Percentiles rank a stretch among this genome's conserved stretches.
Conservation (phyloP, 805 yeast genomes). For the Ogataea neopini region DNA sequence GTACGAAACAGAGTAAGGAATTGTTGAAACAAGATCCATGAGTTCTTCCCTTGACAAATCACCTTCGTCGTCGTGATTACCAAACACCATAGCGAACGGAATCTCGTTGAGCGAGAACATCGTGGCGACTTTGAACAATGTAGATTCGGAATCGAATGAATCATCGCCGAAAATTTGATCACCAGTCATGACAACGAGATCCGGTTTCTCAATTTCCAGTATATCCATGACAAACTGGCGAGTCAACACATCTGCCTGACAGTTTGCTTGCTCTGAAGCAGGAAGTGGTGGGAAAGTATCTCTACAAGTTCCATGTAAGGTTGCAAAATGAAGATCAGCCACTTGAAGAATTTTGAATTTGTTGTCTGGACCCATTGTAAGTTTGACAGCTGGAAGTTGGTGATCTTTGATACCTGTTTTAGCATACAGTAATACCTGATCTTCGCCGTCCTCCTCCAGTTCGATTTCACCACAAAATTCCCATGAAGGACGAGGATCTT, state of each 20-base stretch:
- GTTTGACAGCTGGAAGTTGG: slow-evolving; percentile 7
- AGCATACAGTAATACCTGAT: slow-evolving; percentile 35
- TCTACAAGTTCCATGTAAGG: slow-evolving; percentile 77
- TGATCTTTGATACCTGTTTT: slow-evolving; percentile 28
- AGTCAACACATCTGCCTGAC: slow-evolving; percentile 81
- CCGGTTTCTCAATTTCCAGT: slow-evolving; percentile 76
- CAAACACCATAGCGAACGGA: slow-evolving; percentile 85
- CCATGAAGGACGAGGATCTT: slow-evolving; percentile 9
- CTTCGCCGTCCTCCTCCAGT: slow-evolving; percentile 5
- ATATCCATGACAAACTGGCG: slow-evolving; percentile 58
- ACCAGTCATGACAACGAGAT: slow-evolving; percentile 84
- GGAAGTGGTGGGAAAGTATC: slow-evolving; percentile 58
- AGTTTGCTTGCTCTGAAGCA: slow-evolving; percentile 39
- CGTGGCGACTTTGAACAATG: slow-evolving; percentile 71
- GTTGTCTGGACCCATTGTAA: slow-evolving; percentile 34
- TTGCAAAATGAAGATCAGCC: slow-evolving; percentile 89
- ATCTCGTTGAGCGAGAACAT: slow-evolving; percentile 68
- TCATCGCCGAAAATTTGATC: slow-evolving; percentile 86
- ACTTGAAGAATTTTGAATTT: slow-evolving; percentile 81
- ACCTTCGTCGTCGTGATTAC: slow-evolving; percentile 95
- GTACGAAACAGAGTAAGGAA: slow-evolving; percentile 70
- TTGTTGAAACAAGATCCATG: slow-evolving; percentile 51
- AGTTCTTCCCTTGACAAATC: slow-evolving; percentile 58
- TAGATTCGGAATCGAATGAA: slow-evolving; percentile 79
- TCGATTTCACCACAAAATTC: slow-evolving; percentile 8